Evolutionary conservation across 1,284 basidiomycete genomes (phyloP), one percentile per base, ranked within the genome.

Genomic region (Schizopora paradoxa): DNA sequence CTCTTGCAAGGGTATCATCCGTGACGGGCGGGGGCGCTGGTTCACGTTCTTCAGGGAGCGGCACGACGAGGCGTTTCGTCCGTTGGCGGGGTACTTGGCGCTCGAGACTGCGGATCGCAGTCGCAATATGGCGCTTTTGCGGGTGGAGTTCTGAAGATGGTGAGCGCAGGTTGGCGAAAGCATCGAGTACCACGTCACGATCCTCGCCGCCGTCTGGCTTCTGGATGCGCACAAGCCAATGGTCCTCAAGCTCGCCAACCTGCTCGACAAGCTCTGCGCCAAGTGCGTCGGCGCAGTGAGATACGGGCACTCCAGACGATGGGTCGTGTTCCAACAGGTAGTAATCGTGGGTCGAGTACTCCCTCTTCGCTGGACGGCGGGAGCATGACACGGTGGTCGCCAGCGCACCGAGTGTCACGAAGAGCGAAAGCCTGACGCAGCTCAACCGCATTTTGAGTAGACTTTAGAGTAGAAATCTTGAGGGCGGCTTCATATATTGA

Each of bases 211-310:
- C 46, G 55, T 54, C 49, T 48, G 60, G 55, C 59, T 76, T 76
- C 54, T 64, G 62, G 28, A 73, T 67, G n/a, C 90, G 77, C 14
- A 97, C 80, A 3, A 99, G 74, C 86, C 88, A 99, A 63, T 88
- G 77, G 48, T 92, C 73, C 2, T 63, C 61, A 7, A 99, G 77
- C 62, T 96, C 87, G 34, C 95, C 95, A 7, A 85, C 85, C 51
- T 76, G 82, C 59, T 95, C 91, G 40, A 98, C 85, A 42, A 97
- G 67, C 63, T 98, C 86, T 7, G 91, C 85, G 16, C 83, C 85
- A 5, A 98, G 74, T 2, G 71, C 66, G 4, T 65, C 52, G 1
- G 85, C 76, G 40, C 86, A 70, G 40, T 82, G 74, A 36, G 65
- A 64, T 51, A 84, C 66, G 45, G 85, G 76, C 50, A 72, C 68